Base-by-base conservation (phyloP, 495 filamentous ascomycete genomes). In the Aspergillus indologenus region DNA sequence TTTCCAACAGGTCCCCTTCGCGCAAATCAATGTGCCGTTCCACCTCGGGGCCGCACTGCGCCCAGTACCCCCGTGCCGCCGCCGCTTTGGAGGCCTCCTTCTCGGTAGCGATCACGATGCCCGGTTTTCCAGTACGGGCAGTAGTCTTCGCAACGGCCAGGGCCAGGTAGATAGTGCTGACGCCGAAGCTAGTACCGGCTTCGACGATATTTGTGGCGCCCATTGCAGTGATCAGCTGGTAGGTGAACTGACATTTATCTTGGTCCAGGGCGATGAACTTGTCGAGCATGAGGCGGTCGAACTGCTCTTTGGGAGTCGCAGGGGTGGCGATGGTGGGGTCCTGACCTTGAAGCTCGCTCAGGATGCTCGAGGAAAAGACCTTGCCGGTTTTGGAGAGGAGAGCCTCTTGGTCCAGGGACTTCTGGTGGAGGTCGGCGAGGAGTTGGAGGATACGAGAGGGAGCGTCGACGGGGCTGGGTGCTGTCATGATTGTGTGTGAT, bases 101-200 rank as follows among this genome's bases (percentile, higher is more conserved):
- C 65, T 85, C 82, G 0, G 80, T 83, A 11, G 76, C 82, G 53
- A 84, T 77, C 0, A 84, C 81, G 24, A 67, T 72, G 5, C 76
- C 79, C 2, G 58, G 29, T 46, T 61, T 62, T 2, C 56, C 62
- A 1, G 63, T 63, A 12, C 42, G 53, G 0, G 61, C 63, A 12
- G 57, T 62, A 12, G 50, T 71, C 59, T 75, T 65, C 0, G 68
- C 71, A 9, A 82, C 71, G 0, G 81, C 83, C 12, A 85, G 66
- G 6, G 79, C 79, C 5, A 85, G 73, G 45, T 83, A 84, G 55
- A 85, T 84, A 0, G 81, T 84, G 57, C 75, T 79, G 12, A 85
- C 80, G 7, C 83, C 82, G 56, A 79, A 84, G 54, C 76, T 80
- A 7, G 82, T 85, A 2, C 82, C 82, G 0, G 75, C 79, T 56